Evolutionary conservation across 169 alveolate species (phyloP).

Genomic region (Eimeria falciformis): DNA sequence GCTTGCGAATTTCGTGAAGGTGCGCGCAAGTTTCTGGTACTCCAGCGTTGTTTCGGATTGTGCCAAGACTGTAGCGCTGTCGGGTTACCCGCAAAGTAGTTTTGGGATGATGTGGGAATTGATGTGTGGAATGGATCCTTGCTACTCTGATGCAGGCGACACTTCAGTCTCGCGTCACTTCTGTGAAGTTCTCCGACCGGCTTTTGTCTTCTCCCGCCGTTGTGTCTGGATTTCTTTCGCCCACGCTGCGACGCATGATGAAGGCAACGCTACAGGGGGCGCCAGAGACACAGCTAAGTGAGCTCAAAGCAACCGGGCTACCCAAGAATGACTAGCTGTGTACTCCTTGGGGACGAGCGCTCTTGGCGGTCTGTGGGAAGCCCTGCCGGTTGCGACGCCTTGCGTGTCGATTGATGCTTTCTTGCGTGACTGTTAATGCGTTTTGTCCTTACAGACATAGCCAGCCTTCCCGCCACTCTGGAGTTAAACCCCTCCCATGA

Average conservation of each 20-base stretch:
- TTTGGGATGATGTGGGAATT: too few species aligned
- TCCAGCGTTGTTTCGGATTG: too few species aligned
- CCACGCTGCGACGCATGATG: slow-evolving; percentile 85
- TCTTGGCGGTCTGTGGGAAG: too few species aligned
- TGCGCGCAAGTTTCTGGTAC: too few species aligned
- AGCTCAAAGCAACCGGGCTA: not conserved
- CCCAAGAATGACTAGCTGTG: too few species aligned
- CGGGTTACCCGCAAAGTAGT: too few species aligned
- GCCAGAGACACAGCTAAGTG: slow-evolving; percentile 79
- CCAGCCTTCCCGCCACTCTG: slow-evolving; percentile 87
- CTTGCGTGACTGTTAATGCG: not conserved
- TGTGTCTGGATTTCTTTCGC: slow-evolving; percentile 90
- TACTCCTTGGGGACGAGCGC: too few species aligned
- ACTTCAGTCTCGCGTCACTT: slow-evolving; percentile 85
- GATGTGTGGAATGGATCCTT: not conserved
- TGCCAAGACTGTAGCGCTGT: too few species aligned
- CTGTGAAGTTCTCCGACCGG: slow-evolving; percentile 92
- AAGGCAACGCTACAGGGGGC: slow-evolving; percentile 80
- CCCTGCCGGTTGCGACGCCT: slow-evolving; percentile 64
- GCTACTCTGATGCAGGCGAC: slow-evolving; percentile 73
- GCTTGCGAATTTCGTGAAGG: slow-evolving; percentile 81
- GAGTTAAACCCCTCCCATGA: slow-evolving; percentile 90
- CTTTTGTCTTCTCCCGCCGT: slow-evolving; percentile 92
- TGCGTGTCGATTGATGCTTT: not conserved
- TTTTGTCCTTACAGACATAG: slow-evolving; percentile 45